Base-by-base conservation (phyloP, 2,329 filamentous ascomycete genomes). In the Hypomyces perniciosus region DNA sequence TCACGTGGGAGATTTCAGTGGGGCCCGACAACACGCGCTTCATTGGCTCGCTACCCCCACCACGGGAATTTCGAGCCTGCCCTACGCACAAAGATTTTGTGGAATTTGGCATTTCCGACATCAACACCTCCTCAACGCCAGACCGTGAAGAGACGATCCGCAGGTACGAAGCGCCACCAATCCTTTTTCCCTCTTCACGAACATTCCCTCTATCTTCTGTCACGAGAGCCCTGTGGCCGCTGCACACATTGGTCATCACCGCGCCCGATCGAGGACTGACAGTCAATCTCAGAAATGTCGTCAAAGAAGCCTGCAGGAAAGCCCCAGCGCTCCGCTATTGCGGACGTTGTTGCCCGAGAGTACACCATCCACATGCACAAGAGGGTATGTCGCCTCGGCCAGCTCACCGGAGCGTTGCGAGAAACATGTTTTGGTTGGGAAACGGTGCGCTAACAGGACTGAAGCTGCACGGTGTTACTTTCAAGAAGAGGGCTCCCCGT, bases 351-450 rank as follows among this genome's bases (percentile, higher is more conserved):
- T 76, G 86, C 93, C 70, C 90, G 93, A 84, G 95, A 99, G 83
- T 99, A 99, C 86, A 99, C 93, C 77, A 97, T 99, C 81, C 92
- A 99, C 85, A 81, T 99, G 68, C 93, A 99, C 89, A 97, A 96
- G 88, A 88, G 92, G 61, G 68, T 72, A 70, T 53, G 68, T 71
- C 56, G 12, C 42, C 38, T 48, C 56, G 44, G 45, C 50, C 44
- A 26, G 51, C 52, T 56, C 47, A 39, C 40, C 38, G 30, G 34
- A 34, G 33, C 42, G 13, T 46, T 35, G 12, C 34, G 28, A 47
- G 39, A 40, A 20, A 35, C 6, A 41, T 39, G 8, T 8, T 31
- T 46, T 29, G 13, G 39, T 44, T 27, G 40, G 12, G 28, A 37
- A n/a, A 44, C 35, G 26, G 35, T 29, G n/a, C 45, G 51, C 51